A percentile compares a stretch with the other conserved stretches of the same genome.
phyloP scores from a whole-genome alignment of 2,329 filamentous ascomycete genomes.

The Nakataea oryzae region DNA sequence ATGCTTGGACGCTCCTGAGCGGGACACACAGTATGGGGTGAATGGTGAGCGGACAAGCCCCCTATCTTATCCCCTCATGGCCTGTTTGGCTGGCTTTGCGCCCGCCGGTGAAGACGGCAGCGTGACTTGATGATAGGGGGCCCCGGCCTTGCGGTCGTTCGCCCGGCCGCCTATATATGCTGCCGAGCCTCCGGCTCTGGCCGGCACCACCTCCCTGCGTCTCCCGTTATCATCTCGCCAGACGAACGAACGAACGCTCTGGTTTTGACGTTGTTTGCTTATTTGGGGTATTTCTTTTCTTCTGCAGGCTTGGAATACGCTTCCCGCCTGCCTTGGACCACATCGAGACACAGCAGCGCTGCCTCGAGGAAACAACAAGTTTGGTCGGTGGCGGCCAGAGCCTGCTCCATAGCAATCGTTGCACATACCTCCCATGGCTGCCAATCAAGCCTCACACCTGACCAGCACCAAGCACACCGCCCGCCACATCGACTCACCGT shows the following conservation, averaged over 20 bases:
- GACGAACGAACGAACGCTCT: neutral
- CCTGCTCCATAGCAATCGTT: neutral
- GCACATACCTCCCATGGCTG: neutral
- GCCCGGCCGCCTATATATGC: neutral
- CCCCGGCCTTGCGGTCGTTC: neutral
- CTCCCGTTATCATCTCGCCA: neutral
- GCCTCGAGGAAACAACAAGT: neutral
- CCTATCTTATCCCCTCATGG: neutral
- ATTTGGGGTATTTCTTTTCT: neutral
- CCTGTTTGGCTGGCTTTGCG: neutral
- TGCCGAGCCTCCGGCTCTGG: too few relatives aligned
- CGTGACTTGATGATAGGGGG: neutral
- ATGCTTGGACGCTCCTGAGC: neutral
- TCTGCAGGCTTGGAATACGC: too few relatives aligned
- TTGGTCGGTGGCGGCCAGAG: neutral
- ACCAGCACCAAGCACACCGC: neutral
- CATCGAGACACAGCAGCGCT: neutral
- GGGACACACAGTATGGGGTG: neutral
- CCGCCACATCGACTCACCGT: neutral
- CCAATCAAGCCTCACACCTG: neutral
- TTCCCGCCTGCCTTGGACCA: neutral
- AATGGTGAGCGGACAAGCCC: neutral
- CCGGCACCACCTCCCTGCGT: too few relatives aligned
- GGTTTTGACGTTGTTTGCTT: neutral
- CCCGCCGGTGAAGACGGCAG: neutral